These are phyloP conservation scores for Xylaria multiplex DNA, from an alignment of 2,329 filamentous ascomycete genomes.

Conservation along the genomic window DNA sequence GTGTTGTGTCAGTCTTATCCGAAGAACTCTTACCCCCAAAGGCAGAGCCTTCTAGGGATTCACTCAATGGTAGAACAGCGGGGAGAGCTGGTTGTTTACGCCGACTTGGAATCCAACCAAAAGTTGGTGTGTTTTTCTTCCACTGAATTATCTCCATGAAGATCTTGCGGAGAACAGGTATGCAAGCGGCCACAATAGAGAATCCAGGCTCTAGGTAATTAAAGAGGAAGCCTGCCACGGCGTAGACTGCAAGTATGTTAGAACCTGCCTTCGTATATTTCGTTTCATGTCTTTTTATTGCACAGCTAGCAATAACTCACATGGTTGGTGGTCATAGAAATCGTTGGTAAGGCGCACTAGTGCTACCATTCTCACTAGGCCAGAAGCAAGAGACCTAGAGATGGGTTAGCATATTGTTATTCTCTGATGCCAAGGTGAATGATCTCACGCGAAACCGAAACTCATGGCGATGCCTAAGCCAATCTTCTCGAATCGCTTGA, in stretches of 20 bases:
- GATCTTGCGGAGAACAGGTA: constrained; percentile 37
- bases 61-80: constrained; percentile 22
- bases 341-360: constrained; percentile 18
- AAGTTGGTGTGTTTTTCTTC: constrained; percentile 13
- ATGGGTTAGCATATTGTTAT: constrained; percentile 10
- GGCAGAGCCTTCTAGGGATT: neutral
- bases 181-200: constrained; percentile 37
- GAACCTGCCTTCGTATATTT: neutral
- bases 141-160: constrained; percentile 32
- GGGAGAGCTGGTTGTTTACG: constrained; percentile 3
- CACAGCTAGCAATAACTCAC: constrained; percentile 19
- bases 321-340: constrained; percentile 18
- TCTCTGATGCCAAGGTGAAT: neutral
- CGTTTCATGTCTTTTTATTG: neutral
- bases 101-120: neutral
- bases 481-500: constrained; percentile 37
- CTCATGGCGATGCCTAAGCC: constrained; percentile 39
- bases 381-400: constrained; percentile 30
- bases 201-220: constrained; percentile 37
- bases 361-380: constrained; percentile 28
- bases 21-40: constrained; percentile 12
- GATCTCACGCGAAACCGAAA: constrained; percentile 37
- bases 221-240: constrained; percentile 33
- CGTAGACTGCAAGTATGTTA: constrained; percentile 33
- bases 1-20: constrained; percentile 20